Evolutionary conservation across 148 eudicot species (phyloP).

Genomic region (Amaranthus hypochondriacus): DNA sequence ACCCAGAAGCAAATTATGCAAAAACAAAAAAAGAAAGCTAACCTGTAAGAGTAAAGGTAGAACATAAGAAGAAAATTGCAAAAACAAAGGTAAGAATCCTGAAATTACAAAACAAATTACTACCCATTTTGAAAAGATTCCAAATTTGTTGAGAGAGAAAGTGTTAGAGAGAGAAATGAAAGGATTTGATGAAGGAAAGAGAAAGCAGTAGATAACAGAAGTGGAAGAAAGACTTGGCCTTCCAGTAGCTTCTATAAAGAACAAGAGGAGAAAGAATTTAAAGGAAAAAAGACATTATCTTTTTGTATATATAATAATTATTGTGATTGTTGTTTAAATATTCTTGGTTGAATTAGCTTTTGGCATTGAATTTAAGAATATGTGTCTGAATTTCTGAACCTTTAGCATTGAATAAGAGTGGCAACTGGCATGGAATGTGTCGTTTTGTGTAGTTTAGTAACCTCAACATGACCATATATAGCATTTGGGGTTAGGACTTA

Average conservation of each 20-base stretch:
- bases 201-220: background rate
- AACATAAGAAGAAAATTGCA: conserved; percentile 30
- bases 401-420: background rate
- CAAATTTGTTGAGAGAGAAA: background rate
- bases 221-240: background rate
- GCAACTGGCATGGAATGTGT: background rate
- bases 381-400: conserved; percentile 2
- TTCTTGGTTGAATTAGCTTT: background rate
- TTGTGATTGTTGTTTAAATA: background rate
- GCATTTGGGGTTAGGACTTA: no score
- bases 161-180: background rate
- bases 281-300: background rate
- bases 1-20: background rate
- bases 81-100: background rate
- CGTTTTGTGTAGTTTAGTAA: background rate
- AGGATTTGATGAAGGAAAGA: background rate
- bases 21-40: background rate
- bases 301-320: background rate
- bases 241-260: conserved; percentile 7
- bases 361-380: conserved; percentile 1
- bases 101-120: background rate
- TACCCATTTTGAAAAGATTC: conserved; percentile 1
- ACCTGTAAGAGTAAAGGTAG: conserved; percentile 16
- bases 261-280: background rate
- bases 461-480: no score